Evolutionary conservation across 352 stramenopile species (phyloP).

Genomic region (Phytophthora tubulina): DNA sequence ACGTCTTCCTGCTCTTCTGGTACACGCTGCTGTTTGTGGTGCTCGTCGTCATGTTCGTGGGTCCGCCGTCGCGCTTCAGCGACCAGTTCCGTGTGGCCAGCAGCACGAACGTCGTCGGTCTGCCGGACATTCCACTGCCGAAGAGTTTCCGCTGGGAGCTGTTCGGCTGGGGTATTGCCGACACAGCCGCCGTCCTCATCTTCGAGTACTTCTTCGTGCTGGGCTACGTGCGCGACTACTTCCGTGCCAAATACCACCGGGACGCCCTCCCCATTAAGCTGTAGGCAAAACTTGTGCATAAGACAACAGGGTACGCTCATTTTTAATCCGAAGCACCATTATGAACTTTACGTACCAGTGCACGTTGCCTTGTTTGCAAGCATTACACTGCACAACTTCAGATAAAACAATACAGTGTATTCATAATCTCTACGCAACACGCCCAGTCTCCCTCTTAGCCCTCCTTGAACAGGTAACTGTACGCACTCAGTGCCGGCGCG

Average conservation of each 20-base stretch:
- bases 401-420: background rate
- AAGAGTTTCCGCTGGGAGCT: conserved; percentile 69
- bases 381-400: too few relatives aligned
- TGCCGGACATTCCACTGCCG: conserved; percentile 78
- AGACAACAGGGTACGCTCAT: too few relatives aligned
- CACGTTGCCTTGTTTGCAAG: background rate
- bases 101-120: conserved; percentile 76
- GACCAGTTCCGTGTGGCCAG: conserved; percentile 80
- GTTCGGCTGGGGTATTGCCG: conserved; percentile 65
- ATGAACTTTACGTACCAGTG: background rate
- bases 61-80: conserved; percentile 60
- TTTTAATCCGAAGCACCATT: background rate
- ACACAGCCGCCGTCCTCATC: conserved; percentile 61
- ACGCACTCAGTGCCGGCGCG: conserved; percentile 44
- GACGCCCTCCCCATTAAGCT: conserved; percentile 70
- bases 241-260: conserved; percentile 74
- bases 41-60: conserved; percentile 66
- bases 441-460: conserved; percentile 19
- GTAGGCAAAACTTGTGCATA: conserved; percentile 31
- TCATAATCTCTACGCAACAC: conserved; percentile 5
- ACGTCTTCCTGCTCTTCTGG: conserved; percentile 74
- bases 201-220: conserved; percentile 77
- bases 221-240: conserved; percentile 70
- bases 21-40: conserved; percentile 65
- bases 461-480: conserved; percentile 51